Evolutionary conservation across 768 basidiomycete genomes (phyloP).

Genomic region (Tulasnella sp.): DNA sequence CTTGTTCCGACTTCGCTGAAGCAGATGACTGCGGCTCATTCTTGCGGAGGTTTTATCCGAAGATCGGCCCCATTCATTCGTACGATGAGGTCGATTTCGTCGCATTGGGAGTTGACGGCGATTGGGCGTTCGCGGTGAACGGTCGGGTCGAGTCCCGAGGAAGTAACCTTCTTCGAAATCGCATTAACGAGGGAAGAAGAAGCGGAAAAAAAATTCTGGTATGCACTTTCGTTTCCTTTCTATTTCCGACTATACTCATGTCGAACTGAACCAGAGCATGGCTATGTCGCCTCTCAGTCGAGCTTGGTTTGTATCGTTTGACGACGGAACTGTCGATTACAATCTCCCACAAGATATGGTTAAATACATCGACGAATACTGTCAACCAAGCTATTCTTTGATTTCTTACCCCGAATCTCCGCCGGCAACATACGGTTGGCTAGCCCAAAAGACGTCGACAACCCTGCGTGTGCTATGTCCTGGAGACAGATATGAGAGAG

Average conservation of each 20-base stretch:
- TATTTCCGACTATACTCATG: neutral
- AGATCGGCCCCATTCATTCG: neutral
- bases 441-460: neutral
- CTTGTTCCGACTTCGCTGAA: neutral
- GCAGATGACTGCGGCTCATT: neutral
- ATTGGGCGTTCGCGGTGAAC: neutral
- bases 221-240: neutral
- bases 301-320: neutral
- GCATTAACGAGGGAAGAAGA: neutral
- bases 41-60: neutral
- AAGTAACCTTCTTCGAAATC: neutral
- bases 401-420: neutral
- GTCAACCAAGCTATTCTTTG: neutral
- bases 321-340: neutral
- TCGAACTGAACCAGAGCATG: neutral
- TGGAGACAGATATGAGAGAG: neutral
- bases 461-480: neutral
- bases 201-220: neutral
- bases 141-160: neutral
- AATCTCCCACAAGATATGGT: neutral
- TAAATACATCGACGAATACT: neutral
- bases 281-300: neutral
- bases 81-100: neutral
- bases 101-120: neutral
- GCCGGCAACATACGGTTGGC: neutral